Evolutionary conservation across 345 rosid genomes (phyloP).

Genomic region (Dipteronia dyeriana): DNA sequence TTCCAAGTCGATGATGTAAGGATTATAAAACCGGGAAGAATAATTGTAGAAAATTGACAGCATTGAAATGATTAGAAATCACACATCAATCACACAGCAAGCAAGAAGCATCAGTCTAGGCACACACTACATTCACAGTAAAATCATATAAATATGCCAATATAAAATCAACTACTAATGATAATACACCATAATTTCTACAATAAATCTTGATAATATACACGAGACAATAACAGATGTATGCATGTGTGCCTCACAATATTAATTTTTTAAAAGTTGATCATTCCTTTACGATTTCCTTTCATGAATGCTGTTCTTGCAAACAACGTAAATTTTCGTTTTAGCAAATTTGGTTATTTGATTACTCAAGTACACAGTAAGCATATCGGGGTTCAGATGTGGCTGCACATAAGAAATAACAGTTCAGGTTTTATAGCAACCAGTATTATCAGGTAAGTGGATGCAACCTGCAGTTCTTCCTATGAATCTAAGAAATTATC

Average conservation of each 20-base stretch:
- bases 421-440: neutral
- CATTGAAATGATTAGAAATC: neutral
- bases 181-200: neutral
- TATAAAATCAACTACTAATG: neutral
- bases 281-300: neutral
- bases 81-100: neutral
- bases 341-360: neutral
- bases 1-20: neutral
- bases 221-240: neutral
- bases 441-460: neutral
- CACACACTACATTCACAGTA: neutral
- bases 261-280: neutral
- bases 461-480: neutral
- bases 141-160: neutral
- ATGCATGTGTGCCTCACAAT: neutral
- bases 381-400: neutral
- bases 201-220: neutral
- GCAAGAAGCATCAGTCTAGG: neutral
- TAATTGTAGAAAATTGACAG: neutral
- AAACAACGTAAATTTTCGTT: neutral
- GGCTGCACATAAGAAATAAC: neutral
- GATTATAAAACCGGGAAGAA: neutral
- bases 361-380: neutral
- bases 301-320: neutral
- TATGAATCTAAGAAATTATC: neutral